These are phyloP conservation scores for Gillenia trifoliata DNA, from an alignment of 306 rosid species.

Conservation along the genomic window DNA sequence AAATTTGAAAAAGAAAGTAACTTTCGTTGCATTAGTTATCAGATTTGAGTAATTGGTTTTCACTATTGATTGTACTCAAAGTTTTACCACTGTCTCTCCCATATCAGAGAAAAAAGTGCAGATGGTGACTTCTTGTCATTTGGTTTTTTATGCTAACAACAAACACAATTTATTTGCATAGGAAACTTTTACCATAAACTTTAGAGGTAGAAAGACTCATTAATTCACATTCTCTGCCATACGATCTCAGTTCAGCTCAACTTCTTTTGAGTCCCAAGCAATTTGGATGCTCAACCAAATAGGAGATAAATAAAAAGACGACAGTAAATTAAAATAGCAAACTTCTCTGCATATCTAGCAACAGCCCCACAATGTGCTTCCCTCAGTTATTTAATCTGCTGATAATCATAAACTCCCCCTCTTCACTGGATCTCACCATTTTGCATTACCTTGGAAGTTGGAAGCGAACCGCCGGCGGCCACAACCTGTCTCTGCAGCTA, in stretches of 20 bases:
- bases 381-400: neutral
- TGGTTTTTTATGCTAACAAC: neutral
- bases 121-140: neutral
- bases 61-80: neutral
- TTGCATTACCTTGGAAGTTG: constrained; percentile 15
- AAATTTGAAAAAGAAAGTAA: too few species aligned
- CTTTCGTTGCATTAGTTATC: neutral
- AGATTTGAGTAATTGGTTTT: neutral
- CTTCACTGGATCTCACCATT: constrained; percentile 2
- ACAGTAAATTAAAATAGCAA: neutral
- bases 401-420: neutral
- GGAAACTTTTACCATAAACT: neutral
- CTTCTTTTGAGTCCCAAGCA: neutral
- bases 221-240: constrained; percentile 3
- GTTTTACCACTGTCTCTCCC: neutral
- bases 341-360: neutral
- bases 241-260: neutral
- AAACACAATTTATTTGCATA: neutral
- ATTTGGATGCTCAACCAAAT: constrained; percentile 3
- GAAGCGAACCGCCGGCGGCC: constrained; percentile 31
- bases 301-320: neutral
- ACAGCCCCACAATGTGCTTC: neutral
- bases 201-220: neutral
- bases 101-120: neutral
- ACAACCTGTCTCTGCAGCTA: constrained; percentile 50